Base-by-base conservation (phyloP, 257 asterid species). In the Solanum habrochaites region DNA sequence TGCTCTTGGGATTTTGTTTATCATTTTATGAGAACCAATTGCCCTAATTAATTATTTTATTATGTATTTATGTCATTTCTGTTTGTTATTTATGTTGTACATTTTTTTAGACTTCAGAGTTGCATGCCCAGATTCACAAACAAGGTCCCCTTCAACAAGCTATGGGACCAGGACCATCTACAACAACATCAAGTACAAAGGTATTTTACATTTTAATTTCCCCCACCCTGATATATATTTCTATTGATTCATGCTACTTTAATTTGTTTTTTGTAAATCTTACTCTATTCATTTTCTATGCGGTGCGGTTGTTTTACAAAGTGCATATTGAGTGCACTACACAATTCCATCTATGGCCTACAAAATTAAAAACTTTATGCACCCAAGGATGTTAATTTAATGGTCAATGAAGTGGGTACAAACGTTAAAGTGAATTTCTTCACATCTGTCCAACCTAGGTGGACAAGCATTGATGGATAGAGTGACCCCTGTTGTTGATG, bases 91-190 rank as follows among this genome's bases (percentile, higher is more conserved):
- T 40, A 32, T 87, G 69, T 86, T 13, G 9, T 81, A 40, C 89
- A 69, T 83, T 80, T 16, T 49, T 80, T 11, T 81, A 97, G 99
- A 98, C 98, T 73, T 98, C 98, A 82, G 95, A 94, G 91, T 87
- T 97, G 84, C 99, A 97, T 52, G 88, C 66, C 77, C 98, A 97
- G 91, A 90, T 97, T 93, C 99, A 97, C 91, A 97, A 90, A 92
- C 96, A 90, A 37, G 98, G 95, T 88, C 88, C 93, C 69, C 88
- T 87, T 80, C 98, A 94, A 92, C 98, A 94, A 90, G 94, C 93
- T 69, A 91, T 92, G 98, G 97, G 89, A 70, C 81, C 95, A 43
- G 96, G 95, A 35, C 96, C 98, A 75, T 90, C 98, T n/a, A 77
- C 97, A 27, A 91, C 98, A 73, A 78, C 94, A 52, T 89, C 94